phyloP scores from a whole-genome alignment of 1,284 basidiomycete species.

The Naganishia cerealis region DNA sequence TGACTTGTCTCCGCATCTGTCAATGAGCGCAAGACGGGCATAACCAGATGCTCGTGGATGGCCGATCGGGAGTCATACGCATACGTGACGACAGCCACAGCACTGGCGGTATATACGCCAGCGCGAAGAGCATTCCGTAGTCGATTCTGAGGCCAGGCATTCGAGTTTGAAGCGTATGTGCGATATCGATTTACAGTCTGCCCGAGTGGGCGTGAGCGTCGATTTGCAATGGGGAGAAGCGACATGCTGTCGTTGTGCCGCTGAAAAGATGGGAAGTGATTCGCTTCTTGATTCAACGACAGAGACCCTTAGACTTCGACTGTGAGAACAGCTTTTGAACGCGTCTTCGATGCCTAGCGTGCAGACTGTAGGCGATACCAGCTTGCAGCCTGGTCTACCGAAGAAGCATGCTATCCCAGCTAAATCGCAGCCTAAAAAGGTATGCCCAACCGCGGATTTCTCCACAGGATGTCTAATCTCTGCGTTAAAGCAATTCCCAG shows the following conservation, averaged over 20 bases:
- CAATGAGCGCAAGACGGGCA: slow-evolving; percentile 68
- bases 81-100: slow-evolving; percentile 72
- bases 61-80: slow-evolving; percentile 85
- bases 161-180: background rate
- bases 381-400: no score
- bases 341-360: no score
- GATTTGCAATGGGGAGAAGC: background rate
- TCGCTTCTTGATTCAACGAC: no score
- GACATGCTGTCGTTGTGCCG: background rate
- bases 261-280: no score
- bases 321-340: no score
- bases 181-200: background rate
- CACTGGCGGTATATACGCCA: slow-evolving; percentile 44
- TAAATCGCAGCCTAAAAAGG: no score
- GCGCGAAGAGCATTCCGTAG: slow-evolving; percentile 10
- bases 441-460: no score
- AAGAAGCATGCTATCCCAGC: no score
- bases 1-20: slow-evolving; percentile 84
- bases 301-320: no score
- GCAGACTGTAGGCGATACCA: no score
- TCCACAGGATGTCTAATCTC: no score
- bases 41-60: slow-evolving; percentile 78
- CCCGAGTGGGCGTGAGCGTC: background rate
- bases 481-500: no score
- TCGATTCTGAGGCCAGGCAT: background rate